Conservation (phyloP, 208 protist species). For the Phytomonas francai region DNA sequence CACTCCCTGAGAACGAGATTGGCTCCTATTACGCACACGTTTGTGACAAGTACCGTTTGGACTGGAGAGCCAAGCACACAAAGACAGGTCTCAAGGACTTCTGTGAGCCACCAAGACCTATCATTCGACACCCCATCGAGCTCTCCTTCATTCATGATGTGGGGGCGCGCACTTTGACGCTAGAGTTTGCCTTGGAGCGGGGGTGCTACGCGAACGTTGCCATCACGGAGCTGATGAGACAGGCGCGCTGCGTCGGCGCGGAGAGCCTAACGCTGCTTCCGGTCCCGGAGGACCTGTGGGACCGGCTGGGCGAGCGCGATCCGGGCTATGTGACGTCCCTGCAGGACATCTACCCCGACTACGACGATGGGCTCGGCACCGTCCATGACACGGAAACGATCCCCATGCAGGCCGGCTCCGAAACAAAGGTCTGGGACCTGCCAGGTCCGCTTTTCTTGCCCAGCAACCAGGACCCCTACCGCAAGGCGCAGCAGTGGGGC, state of each 20-base stretch:
- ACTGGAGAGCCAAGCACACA: conserved; percentile 66
- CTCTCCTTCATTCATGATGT: conserved; percentile 50
- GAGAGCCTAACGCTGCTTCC: conserved; percentile 57
- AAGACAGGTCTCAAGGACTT: conserved; percentile 60
- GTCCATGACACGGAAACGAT: conserved; percentile 21
- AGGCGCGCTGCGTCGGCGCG: conserved; percentile 50
- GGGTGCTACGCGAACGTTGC: conserved; percentile 86
- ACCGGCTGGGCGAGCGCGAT: conserved; percentile 41
- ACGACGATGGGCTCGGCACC: conserved; percentile 74
- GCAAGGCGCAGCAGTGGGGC: conserved; percentile 55
- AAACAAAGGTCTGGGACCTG: conserved; percentile 49
- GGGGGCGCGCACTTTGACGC: conserved; percentile 27
- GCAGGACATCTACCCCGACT: conserved; percentile 79
- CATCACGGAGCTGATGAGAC: conserved; percentile 74
- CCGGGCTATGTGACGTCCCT: conserved; percentile 66
- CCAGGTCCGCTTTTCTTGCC: conserved; percentile 54
- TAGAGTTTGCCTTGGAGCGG: conserved; percentile 71
- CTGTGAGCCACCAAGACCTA: conserved; percentile 69
- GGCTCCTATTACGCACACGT: conserved; percentile 66
- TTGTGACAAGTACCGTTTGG: conserved; percentile 64
- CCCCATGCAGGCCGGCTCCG: conserved; percentile 13
- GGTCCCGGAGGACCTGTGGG: conserved; percentile 43
- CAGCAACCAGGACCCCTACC: conserved; percentile 36
- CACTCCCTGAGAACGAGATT: conserved; percentile 52
- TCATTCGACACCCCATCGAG: conserved; percentile 66